Evolutionary conservation across 805 yeast genomes (phyloP).

Genomic region (Wickerhamomyces canadensis): DNA sequence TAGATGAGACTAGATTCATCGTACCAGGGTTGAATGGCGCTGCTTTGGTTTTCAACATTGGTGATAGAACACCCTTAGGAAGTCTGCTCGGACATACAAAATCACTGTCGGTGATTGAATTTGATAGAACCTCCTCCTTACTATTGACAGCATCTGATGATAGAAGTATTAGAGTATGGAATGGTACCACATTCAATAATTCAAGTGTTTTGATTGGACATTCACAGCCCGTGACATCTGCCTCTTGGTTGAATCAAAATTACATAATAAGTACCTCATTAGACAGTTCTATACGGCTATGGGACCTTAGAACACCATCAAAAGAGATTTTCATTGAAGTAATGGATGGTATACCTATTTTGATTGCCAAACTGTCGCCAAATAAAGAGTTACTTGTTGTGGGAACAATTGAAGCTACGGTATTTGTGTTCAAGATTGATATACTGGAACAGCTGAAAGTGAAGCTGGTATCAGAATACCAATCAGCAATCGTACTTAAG

Average conservation of each 20-base stretch:
- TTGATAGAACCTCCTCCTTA: constrained; percentile 45
- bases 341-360: constrained; percentile 49
- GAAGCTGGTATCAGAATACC: constrained; percentile 20
- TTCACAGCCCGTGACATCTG: constrained; percentile 48
- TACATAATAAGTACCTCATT: constrained; percentile 50
- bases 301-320: constrained; percentile 50
- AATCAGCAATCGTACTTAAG: constrained; percentile 14
- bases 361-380: constrained; percentile 48
- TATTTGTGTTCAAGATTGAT: constrained; percentile 45
- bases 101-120: constrained; percentile 47
- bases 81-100: constrained; percentile 60
- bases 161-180: constrained; percentile 68
- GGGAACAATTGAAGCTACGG: constrained; percentile 61
- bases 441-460: constrained; percentile 10
- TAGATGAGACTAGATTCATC: constrained; percentile 62
- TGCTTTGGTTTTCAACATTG: constrained; percentile 50
- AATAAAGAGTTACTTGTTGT: constrained; percentile 45
- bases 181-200: constrained; percentile 51
- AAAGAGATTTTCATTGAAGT: constrained; percentile 30
- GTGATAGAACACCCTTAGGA: constrained; percentile 43
- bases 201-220: constrained; percentile 47
- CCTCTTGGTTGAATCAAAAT: constrained; percentile 48
- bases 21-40: constrained; percentile 55
- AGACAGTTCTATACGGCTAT: constrained; percentile 65
- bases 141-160: constrained; percentile 80